A percentile compares a stretch with the other conserved stretches of the same genome.
phyloP scores from a whole-genome alignment of 1,284 basidiomycete species.

The Papiliotrema nemorosa region DNA sequence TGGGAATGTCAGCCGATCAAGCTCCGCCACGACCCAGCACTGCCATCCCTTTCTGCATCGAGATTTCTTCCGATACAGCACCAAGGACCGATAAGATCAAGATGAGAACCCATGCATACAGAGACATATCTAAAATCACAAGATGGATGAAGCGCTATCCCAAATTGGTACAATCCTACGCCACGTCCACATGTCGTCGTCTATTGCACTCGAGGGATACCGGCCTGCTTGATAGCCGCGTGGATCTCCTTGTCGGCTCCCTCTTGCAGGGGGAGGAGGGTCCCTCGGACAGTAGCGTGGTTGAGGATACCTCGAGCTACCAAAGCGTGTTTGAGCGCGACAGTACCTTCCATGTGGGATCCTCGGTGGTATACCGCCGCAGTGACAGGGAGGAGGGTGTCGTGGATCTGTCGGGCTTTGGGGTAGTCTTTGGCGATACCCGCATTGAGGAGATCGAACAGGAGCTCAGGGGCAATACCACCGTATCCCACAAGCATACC shows the following conservation, averaged over 20 bases:
- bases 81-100: too few species aligned
- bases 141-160: too few species aligned
- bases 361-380: slow-evolving; percentile 18
- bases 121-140: too few species aligned
- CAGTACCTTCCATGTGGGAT: slow-evolving; percentile 20
- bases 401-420: slow-evolving; percentile 11
- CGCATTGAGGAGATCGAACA: slow-evolving; percentile 14
- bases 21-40: too few species aligned
- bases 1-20: too few species aligned
- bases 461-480: slow-evolving; percentile 13
- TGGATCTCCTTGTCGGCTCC: slow-evolving; percentile 17
- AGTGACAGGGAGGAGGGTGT: slow-evolving; percentile 17
- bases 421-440: slow-evolving; percentile 12
- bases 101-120: too few species aligned
- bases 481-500: slow-evolving; percentile 18
- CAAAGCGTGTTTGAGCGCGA: slow-evolving; percentile 17
- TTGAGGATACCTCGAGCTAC: slow-evolving; percentile 15
- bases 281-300: slow-evolving; percentile 14
- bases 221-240: slow-evolving; percentile 10
- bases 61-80: too few species aligned
- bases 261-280: slow-evolving; percentile 13
- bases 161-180: too few species aligned
- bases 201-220: not conserved
- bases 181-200: too few species aligned
- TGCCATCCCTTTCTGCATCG: too few species aligned